Percentiles rank a stretch among this genome's conserved stretches.
These are phyloP conservation scores for Populus pruinosa DNA, from an alignment of 345 rosid genomes.

Conservation along the genomic window DNA sequence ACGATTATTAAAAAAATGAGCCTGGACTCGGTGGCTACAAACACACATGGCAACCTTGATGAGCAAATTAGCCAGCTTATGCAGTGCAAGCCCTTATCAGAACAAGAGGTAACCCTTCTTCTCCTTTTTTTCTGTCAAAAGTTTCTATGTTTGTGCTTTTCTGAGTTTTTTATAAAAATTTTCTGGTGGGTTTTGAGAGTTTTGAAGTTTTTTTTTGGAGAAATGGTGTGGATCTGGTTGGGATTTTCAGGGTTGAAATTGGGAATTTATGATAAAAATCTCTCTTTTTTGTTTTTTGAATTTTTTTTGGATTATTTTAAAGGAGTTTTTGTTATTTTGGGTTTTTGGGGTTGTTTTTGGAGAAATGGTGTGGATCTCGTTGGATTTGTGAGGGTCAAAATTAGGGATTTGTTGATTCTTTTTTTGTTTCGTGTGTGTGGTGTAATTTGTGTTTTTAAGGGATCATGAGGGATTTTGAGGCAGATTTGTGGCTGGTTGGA, in stretches of 20 bases:
- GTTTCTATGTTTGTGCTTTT: not conserved
- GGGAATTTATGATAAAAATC: not conserved
- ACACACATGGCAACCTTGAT: slow-evolving; percentile 47
- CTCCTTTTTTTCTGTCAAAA: not conserved
- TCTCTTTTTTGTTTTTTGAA: not conserved
- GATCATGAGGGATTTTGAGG: not conserved
- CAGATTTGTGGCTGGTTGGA: slow-evolving; percentile 1
- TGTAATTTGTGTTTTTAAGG: not conserved
- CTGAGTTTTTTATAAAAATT: not conserved
- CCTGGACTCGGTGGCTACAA: slow-evolving; percentile 41
- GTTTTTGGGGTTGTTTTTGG: not conserved
- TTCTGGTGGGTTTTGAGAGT: not conserved
- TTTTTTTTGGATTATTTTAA: not conserved
- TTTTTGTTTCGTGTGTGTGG: not conserved
- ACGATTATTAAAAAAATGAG: slow-evolving; percentile 25
- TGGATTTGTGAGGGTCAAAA: not conserved
- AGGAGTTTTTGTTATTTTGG: not conserved
- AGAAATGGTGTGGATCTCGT: not conserved
- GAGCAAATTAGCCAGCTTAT: slow-evolving; percentile 56
- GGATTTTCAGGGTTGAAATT: not conserved
- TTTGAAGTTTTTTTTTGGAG: not conserved
- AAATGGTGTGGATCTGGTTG: not conserved
- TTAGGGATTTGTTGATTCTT: not conserved
- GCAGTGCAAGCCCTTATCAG: slow-evolving; percentile 65
- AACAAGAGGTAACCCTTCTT: slow-evolving; percentile 34